Evolutionary conservation across 2,329 filamentous ascomycete species (phyloP).

Genomic region (Apiospora rasikravindrae): DNA sequence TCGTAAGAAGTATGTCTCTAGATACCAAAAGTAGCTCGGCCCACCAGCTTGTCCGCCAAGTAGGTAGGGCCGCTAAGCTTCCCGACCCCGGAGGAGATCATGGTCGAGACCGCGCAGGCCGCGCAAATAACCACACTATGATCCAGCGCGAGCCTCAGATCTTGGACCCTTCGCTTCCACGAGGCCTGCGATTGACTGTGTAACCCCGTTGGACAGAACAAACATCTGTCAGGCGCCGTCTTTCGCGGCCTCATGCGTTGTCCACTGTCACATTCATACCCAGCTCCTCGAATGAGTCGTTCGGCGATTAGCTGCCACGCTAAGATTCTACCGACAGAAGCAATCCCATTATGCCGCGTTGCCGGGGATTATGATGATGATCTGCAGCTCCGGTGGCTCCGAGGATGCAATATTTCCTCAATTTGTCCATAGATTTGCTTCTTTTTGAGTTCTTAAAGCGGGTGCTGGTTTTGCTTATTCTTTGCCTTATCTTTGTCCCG

Average conservation of each 20-base stretch:
- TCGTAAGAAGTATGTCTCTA: background rate
- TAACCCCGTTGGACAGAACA: background rate
- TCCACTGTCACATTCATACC: background rate
- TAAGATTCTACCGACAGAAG: background rate
- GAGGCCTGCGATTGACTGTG: background rate
- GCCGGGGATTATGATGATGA: background rate
- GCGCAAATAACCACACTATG: background rate
- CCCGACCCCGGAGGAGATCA: background rate
- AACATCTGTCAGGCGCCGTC: background rate
- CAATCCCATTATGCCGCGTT: background rate
- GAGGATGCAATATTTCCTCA: background rate
- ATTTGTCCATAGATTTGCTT: background rate
- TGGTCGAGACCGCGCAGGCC: background rate
- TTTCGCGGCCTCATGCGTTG: background rate
- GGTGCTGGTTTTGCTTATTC: background rate
- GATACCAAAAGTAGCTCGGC: background rate
- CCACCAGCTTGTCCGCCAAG: background rate
- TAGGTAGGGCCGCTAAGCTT: background rate
- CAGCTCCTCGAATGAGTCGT: background rate
- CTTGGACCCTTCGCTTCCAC: background rate
- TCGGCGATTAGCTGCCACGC: background rate
- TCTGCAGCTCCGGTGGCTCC: background rate
- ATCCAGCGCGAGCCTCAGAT: background rate
- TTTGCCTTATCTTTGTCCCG: background rate
- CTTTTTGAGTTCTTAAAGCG: background rate